Evolutionary conservation across 1,139 yeast species (phyloP), one percentile per base, ranked within the genome.

Genomic region (Sugiyamaella japonica): DNA sequence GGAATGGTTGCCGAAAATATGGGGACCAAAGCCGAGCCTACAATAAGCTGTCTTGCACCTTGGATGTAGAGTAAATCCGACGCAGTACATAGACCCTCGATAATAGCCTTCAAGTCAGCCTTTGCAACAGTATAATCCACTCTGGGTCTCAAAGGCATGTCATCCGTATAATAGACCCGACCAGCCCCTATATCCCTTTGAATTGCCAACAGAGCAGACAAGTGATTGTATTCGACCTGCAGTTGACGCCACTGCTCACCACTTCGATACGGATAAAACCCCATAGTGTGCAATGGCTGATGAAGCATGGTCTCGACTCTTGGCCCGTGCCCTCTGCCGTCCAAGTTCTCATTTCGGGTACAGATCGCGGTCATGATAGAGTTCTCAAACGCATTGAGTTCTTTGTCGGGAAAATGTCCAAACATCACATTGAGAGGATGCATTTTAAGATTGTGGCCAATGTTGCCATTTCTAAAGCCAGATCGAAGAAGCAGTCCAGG

Each of bases 311-410:
- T 72, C 66, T 82, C 86, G 53, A 82, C 73, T 65, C 76, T 77
- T 10, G 83, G 79, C 1, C 86, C 86, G 62, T 81, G 84, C 2
- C 76, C 81, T 57, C 75, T 70, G 2, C 85, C 85, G 64, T 82
- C 85, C 36, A 80, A 61, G 60, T 82, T 81, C 53, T 75, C 83
- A 29, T 69, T 74, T 62, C 79, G 75, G 13, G 76, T 73, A 64
- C 80, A 74, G 1, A 81, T 82, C 0, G 82, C 62, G 0, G 85
- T 80, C 77, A 82, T 71, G 52, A 82, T 80, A 1, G 84, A 70
- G 46, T 76, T 70, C 23, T 74, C 65, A 57, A 67, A 70, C 8
- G 82, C 76, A 28, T 64, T 62, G 16, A 57, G 39, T 7, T 64
- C 65, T 12, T 67, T 66, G 9, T 67, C 68, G 0, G 72, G 75